A percentile compares a stretch with the other conserved stretches of the same genome.
Conservation (phyloP, 2,329 filamentous ascomycete genomes). For the Fusarium sp. region DNA sequence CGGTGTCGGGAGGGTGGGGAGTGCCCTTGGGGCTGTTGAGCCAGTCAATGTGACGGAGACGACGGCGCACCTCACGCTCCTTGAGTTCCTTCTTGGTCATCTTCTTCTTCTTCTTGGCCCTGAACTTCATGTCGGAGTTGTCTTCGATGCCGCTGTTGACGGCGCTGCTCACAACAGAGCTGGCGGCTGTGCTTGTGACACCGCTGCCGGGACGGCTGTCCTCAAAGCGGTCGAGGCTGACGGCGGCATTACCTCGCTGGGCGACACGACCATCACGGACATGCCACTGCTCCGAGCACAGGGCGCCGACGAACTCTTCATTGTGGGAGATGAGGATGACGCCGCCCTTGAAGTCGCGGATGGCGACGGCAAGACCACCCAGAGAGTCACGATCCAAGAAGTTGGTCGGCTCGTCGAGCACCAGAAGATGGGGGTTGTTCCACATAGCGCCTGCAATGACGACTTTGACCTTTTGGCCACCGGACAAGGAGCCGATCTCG, state of each 20-base stretch:
- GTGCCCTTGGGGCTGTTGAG: constrained; percentile 90
- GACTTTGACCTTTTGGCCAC: constrained; percentile 99
- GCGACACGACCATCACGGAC: constrained; percentile 90
- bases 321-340: constrained; percentile 99
- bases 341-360: constrained; percentile 97
- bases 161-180: constrained; percentile 69
- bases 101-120: constrained; percentile 96
- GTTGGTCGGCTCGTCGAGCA: constrained; percentile 98
- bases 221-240: constrained; percentile 88
- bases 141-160: constrained; percentile 90
- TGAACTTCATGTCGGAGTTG: constrained; percentile 87
- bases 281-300: constrained; percentile 97
- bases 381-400: constrained; percentile 99
- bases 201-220: constrained; percentile 78
- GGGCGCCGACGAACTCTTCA: constrained; percentile 96
- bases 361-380: constrained; percentile 96
- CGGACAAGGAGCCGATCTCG: constrained; percentile 94
- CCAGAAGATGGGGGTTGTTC: constrained; percentile 98
- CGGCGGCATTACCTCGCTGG: constrained; percentile 83
- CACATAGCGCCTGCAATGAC: constrained; percentile 97
- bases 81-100: constrained; percentile 97
- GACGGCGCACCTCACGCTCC: constrained; percentile 89
- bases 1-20: constrained; percentile 82
- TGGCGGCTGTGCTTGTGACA: constrained; percentile 69
- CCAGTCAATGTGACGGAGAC: constrained; percentile 89